Evolutionary conservation across 768 basidiomycete genomes (phyloP).

Genomic region (Termitomyces eurrhizus): DNA sequence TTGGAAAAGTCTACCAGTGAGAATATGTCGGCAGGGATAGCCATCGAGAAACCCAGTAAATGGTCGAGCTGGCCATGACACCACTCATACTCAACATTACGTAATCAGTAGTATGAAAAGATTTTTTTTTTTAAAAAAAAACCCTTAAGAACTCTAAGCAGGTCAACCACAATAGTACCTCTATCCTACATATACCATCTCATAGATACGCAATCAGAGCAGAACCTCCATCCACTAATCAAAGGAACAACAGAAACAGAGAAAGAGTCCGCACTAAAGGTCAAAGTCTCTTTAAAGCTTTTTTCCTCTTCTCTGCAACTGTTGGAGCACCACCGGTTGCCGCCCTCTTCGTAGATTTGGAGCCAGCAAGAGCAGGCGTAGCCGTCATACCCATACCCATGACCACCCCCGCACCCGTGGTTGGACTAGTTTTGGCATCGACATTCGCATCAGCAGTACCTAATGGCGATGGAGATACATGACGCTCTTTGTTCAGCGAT

Average conservation of each 20-base stretch:
- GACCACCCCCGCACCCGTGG: conserved; percentile 27
- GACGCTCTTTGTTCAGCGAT: conserved; percentile 49
- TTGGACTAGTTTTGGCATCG: conserved; percentile 30
- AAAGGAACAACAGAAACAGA: background rate
- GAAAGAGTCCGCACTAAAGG: background rate
- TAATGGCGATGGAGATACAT: conserved; percentile 64
- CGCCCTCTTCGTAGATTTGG: conserved; percentile 69
- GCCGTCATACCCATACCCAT: conserved; percentile 26
- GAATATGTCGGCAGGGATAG: conserved; percentile 10
- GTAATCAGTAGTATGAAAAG: conserved; percentile 2
- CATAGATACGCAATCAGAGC: conserved; percentile 6
- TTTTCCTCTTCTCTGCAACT: conserved; percentile 82
- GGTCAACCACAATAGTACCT: background rate
- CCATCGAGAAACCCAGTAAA: conserved; percentile 16
- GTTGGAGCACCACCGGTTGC: conserved; percentile 47
- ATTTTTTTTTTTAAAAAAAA: background rate
- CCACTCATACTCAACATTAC: background rate
- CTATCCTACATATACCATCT: conserved; percentile 13
- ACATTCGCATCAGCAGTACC: conserved; percentile 72
- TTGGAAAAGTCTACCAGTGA: conserved; percentile 59
- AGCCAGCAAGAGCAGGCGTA: conserved; percentile 30
- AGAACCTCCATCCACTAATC: background rate
- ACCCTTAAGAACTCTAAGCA: background rate
- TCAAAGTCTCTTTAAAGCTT: conserved; percentile 78
- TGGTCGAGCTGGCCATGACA: conserved; percentile 7